Percentiles rank a stretch among this genome's conserved stretches.
Evolutionary conservation across 108 stramenopile genomes (phyloP).

Genomic region (Conticribra guillardii): DNA sequence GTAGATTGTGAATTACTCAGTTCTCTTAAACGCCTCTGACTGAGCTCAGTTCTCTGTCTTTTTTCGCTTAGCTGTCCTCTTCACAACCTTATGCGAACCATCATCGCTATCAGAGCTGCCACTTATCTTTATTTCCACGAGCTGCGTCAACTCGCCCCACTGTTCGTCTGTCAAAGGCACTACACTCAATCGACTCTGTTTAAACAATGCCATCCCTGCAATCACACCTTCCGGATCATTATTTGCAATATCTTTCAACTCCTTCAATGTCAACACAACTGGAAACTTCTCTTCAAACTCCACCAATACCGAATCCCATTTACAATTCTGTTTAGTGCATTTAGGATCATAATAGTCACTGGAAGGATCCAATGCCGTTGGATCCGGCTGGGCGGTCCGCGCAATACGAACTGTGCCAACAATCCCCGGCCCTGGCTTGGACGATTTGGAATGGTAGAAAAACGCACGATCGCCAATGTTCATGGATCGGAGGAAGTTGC

Average conservation of each 20-base stretch:
- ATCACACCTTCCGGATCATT: constrained; percentile 34
- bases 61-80: no score
- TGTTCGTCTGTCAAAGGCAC: constrained; percentile 38
- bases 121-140: constrained; percentile 21
- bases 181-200: constrained; percentile 59
- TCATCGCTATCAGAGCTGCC: no score
- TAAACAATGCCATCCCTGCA: constrained; percentile 50
- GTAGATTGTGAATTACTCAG: no score
- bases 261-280: constrained; percentile 51
- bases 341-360: constrained; percentile 59
- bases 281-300: constrained; percentile 51
- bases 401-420: constrained; percentile 50
- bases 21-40: no score
- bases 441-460: constrained; percentile 59
- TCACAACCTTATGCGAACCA: no score
- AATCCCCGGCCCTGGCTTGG: constrained; percentile 35
- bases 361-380: constrained; percentile 52
- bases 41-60: no score
- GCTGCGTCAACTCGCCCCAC: constrained; percentile 39
- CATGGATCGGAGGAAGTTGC: constrained; percentile 56
- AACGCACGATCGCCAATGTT: constrained; percentile 49
- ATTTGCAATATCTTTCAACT: constrained; percentile 38
- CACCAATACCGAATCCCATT: constrained; percentile 61
- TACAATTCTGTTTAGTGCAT: constrained; percentile 48
- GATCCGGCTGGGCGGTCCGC: constrained; percentile 49